Percentiles rank a stretch among this genome's conserved stretches.
These are phyloP conservation scores for Cinchona pubescens DNA, from an alignment of 257 asterid species.

Conservation along the genomic window DNA sequence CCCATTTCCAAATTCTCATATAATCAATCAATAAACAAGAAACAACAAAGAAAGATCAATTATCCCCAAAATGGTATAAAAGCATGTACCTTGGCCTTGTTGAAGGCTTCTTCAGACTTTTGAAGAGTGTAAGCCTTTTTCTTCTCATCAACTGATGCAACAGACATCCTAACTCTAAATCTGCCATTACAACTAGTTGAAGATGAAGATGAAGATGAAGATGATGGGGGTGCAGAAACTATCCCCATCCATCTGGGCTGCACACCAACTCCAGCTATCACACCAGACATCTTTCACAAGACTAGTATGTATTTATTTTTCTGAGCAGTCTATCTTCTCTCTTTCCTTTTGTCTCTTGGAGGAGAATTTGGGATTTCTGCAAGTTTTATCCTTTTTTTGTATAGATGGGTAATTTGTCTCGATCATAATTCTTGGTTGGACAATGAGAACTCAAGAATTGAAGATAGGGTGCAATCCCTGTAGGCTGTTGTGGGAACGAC, in stretches of 20 bases:
- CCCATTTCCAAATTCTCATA: neutral
- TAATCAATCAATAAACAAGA: neutral
- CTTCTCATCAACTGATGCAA: slow-evolving; percentile 63
- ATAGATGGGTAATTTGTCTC: neutral
- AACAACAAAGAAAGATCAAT: neutral
- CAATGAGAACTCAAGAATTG: neutral
- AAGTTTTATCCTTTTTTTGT: neutral
- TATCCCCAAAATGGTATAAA: neutral
- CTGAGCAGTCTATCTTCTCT: neutral
- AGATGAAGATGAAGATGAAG: slow-evolving; percentile 26
- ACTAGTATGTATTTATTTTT: neutral
- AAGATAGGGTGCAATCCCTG: neutral
- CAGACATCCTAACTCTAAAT: slow-evolving; percentile 53
- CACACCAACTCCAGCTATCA: slow-evolving; percentile 20
- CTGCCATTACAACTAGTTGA: slow-evolving; percentile 17
- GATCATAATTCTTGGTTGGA: neutral
- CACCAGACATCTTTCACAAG: slow-evolving; percentile 10
- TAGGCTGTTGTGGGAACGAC: neutral
- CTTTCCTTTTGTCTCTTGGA: neutral
- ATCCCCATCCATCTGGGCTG: slow-evolving; percentile 13
- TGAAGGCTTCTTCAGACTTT: slow-evolving; percentile 94
- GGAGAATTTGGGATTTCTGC: neutral
- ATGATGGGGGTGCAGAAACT: neutral
- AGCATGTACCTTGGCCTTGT: slow-evolving; percentile 64
- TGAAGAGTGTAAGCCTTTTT: slow-evolving; percentile 68